Conservation (phyloP, 192 early-diverging fungal species). For the Chytriomyces sp. region DNA sequence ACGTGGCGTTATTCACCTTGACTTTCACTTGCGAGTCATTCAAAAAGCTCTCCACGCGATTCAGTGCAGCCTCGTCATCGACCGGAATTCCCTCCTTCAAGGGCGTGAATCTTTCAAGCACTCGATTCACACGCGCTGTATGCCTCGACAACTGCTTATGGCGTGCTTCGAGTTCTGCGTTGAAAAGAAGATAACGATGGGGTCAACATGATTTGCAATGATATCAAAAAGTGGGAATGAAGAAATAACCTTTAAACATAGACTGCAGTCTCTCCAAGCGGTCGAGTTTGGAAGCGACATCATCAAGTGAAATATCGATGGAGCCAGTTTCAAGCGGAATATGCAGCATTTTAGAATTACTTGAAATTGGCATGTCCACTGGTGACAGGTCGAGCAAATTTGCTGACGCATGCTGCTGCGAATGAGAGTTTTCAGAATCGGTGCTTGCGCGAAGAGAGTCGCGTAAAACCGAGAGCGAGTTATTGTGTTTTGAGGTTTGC, state of each 20-base stretch:
- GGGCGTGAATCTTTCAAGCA: not conserved
- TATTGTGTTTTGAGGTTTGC: too few species aligned
- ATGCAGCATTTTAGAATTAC: not conserved
- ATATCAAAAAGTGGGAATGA: not conserved
- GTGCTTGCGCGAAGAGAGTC: too few species aligned
- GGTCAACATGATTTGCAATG: not conserved
- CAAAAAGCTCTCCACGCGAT: not conserved
- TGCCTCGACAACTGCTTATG: constrained; percentile 25
- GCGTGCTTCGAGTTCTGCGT: constrained; percentile 19
- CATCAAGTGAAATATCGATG: constrained; percentile 8
- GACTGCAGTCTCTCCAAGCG: constrained; percentile 25
- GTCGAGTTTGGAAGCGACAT: constrained; percentile 22
- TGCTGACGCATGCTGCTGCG: too few species aligned
- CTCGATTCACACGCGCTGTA: constrained; percentile 12
- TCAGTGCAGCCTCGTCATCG: constrained; percentile 19
- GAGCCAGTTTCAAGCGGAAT: constrained; percentile 21
- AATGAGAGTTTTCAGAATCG: too few species aligned
- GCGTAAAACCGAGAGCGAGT: too few species aligned
- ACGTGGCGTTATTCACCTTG: not conserved
- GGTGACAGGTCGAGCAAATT: too few species aligned
- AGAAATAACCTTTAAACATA: constrained; percentile 30
- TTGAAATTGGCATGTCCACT: too few species aligned
- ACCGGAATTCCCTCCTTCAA: constrained; percentile 19
- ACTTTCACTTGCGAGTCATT: not conserved
- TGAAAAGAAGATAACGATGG: not conserved